Percentiles rank a stretch among this genome's conserved stretches.
These are phyloP conservation scores for Ceratonia siliqua DNA, from an alignment of 306 rosid species.

Conservation along the genomic window DNA sequence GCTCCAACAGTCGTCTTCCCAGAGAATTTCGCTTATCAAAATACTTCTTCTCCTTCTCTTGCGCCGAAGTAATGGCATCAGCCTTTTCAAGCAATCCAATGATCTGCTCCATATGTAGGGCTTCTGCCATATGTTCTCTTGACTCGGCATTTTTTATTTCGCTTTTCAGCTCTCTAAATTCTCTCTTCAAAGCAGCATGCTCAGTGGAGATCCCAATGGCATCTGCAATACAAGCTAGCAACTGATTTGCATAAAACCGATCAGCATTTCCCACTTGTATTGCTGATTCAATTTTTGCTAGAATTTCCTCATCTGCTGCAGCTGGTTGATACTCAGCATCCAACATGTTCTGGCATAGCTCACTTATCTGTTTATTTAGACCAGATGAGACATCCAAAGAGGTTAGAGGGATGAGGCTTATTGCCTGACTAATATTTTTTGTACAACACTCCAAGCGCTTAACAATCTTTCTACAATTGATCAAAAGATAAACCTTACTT, in stretches of 20 bases:
- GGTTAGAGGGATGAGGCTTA: constrained; percentile 40
- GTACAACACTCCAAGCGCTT: constrained; percentile 38
- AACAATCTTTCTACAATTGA: constrained; percentile 48
- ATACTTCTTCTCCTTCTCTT: constrained; percentile 45
- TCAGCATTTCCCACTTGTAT: constrained; percentile 35
- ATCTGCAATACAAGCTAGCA: constrained; percentile 45
- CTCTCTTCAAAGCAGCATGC: constrained; percentile 41
- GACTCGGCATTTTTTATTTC: constrained; percentile 42
- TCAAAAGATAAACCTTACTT: constrained; percentile 47
- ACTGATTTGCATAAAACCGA: constrained; percentile 30
- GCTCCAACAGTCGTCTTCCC: constrained; percentile 48
- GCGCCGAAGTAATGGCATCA: constrained; percentile 38
- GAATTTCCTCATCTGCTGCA: constrained; percentile 41
- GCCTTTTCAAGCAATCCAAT: constrained; percentile 45
- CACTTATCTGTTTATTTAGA: constrained; percentile 30
- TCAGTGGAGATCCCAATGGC: constrained; percentile 48
- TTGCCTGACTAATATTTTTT: constrained; percentile 44
- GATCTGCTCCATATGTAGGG: constrained; percentile 46
- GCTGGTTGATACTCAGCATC: constrained; percentile 35
- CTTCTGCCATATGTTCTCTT: constrained; percentile 43
- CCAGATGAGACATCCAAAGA: constrained; percentile 39
- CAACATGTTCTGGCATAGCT: constrained; percentile 50
- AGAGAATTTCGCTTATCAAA: constrained; percentile 46
- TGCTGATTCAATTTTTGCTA: constrained; percentile 46
- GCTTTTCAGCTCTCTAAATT: constrained; percentile 43